Evolutionary conservation across 2,329 filamentous ascomycete species (phyloP), one percentile per base, ranked within the genome.

Genomic region (Pseudofabraea citricarpa): DNA sequence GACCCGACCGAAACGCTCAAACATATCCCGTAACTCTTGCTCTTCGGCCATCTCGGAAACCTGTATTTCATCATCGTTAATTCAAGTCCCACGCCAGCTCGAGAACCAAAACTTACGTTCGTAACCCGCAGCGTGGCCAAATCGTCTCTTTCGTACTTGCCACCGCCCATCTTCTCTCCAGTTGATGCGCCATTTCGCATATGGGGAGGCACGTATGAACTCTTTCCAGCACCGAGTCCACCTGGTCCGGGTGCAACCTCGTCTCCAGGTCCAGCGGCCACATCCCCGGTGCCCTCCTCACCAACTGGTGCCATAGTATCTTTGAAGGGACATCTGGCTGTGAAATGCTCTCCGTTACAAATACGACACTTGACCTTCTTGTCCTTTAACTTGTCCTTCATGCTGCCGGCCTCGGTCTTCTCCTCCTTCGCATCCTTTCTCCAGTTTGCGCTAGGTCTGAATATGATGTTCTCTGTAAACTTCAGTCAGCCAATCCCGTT

Each of bases 341-440:
- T 98, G 77, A 97, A 98, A 81, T 98, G 93, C 76, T 98, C 93
- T 64, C 91, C 93, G 65, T 84, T 87, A 74, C 93, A 98, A 66
- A 98, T 97, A 78, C 93, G 87, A 72, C 93, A 98, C 80, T 97
- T 97, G 77, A 98, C 94, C 75, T 96, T 94, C 81, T 96, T 95
- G 74, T 96, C 90, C 81, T 93, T 95, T 62, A 97, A 77, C 73
- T 87, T 85, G 64, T 84, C 80, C 72, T 87, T 87, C 72, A 85
- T 79, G 59, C 75, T 76, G 70, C 85, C 81, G 59, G 85, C 82
- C 67, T 87, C 85, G 61, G 77, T 79, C 71, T 81, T 78, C 71
- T 91, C 87, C 65, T 86, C 86, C 71, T 88, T 87, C 64, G 85
- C 84, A 55, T 87, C 87, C 62, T 87, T 83, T 74, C 90, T 91